Evolutionary conservation across 768 basidiomycete species (phyloP), one percentile per base, ranked within the genome.

Genomic region (Cytidiella melzeri): DNA sequence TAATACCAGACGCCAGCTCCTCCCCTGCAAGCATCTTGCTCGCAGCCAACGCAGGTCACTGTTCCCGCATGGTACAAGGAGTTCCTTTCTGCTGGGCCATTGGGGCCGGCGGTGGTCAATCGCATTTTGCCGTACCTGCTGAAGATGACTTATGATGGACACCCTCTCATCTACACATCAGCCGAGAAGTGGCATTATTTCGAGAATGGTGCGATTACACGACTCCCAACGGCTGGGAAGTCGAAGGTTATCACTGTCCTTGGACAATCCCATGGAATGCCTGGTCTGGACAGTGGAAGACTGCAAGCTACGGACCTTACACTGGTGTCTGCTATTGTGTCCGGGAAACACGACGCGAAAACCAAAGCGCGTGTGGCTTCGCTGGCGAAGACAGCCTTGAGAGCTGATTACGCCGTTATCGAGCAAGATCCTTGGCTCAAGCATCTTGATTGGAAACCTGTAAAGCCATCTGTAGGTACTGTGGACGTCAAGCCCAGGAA

Each of bases 171-270:
- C 9, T 84, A 77, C 53, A 71, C 72, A 21, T 51, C 61, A 3
- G 65, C 73, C 19, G 74, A 84, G 26, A 75, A 79, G 9, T 97
- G 92, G 92, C 81, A 87, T 62, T 81, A 76, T 56, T 20, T 74
- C 23, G 57, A 55, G 19, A 66, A 62, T 23, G 67, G 63, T 1
- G 46, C 63, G 18, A 54, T 73, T 15, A 51, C 53, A 15, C 71
- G 69, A n/a, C 61, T 79, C 5, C 69, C 73, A 7, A 79, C 73
- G 1, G 65, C 74, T 1, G 67, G 63, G 6, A 67, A 68, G 18
- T 66, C 56, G n/a, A 78, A 75, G 51, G 71, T 73, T 34, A 62
- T 69, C 5, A 65, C 64, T 1, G 55, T 85, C 10, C 66, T 87
- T 3, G 67, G 70, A 24, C 50, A 61, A 2, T 73, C 71, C 3